Base-by-base conservation (phyloP, 2,329 filamentous ascomycete species). In the Drechslerella dactyloides region DNA sequence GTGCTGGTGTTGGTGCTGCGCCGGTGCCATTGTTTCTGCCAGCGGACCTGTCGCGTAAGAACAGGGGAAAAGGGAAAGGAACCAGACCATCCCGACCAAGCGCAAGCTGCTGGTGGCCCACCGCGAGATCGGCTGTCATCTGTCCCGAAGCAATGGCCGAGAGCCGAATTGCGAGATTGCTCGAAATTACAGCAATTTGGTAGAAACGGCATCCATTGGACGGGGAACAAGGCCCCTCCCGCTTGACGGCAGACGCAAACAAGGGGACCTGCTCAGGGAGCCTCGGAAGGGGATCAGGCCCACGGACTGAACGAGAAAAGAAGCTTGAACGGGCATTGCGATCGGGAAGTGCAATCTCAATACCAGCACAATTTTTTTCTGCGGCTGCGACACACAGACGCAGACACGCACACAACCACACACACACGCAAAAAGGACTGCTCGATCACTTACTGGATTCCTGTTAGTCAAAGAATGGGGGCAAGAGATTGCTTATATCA, bases 161-260 rank as follows among this genome's bases (percentile, higher is more conserved):
- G 59, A 42, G 42, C 59, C 66, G 60, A 50, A 65, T 72, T 65
- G 60, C 55, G 55, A 72, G 62, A 72, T 72, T 65, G 68, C 27
- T 17, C 19, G 17, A 48, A 48, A 48, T 48, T 48, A 37, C 53
- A 11, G 50, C 60, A 72, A 72, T 72, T 46, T 61, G 60, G 68
- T 44, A 59, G 68, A 72, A 64, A 65, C 55, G 68, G 57, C 23
- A 53, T n/a, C 30, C 11, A 65, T 61, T 55, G 54, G 42, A 57
- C 58, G 40, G 51, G 7, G 60, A 53, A 65, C 68, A 64, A 59
- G 65, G 46, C 40, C 42, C 27, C 44, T 48, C 19, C 44, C n/a
- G 44, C 44, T 48, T 19, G 44, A 48, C 44, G 50, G 50, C 46
- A 51, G 23, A 19, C 19, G 11, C 44, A 48, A 48, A 23, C 37